Evolutionary conservation across 495 filamentous ascomycete species (phyloP), one percentile per base, ranked within the genome.

Genomic region (Hypoxylon fuscum): DNA sequence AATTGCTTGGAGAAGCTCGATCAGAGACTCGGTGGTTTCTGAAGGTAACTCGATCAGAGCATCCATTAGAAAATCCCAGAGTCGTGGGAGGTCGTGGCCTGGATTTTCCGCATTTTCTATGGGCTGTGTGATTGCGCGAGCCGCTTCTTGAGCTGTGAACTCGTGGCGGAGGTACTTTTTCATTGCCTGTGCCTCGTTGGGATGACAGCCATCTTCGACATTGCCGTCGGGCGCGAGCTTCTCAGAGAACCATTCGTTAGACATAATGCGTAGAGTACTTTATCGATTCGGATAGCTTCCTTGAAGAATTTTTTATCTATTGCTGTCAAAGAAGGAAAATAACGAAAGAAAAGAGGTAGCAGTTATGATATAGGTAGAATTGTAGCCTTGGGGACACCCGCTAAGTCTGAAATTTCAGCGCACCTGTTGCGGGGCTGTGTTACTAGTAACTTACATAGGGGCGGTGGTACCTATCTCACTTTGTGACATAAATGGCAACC

Each of bases 151-250:
- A 5, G 22, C 35, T 6, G 1, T 18, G 1, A n/a, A 34, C n/a
- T 45, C 21, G 2, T 22, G 5, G 35, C n/a, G 4, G 4, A 44
- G 15, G 37, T 60, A 54, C 22, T 42, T 42, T 17, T 43, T 27
- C 8, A 60, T 8, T n/a, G 56, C 56, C 14, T 52, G 11, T 22
- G 56, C 48, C 34, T 44, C 22, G 8, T 53, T n/a, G 31, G 48
- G 56, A 32, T 60, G 48, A 21, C 18, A 42, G 18, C 56, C 45
- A 32, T 60, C 21, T 25, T 60, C 48, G 23, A 25, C 15, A 22
- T 22, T 18, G n/a, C 38, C 25, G 22, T 29, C 42, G 7, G 42
- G 42, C 3, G 22, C 43, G 8, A 46, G 43, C 23, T 46, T 46
- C 3, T 45, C 12, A 11, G 21, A 1, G 42, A 45, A 27, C 42